Conservation (phyloP, 2,329 filamentous ascomycete genomes). For the Mariannaea sp. region DNA sequence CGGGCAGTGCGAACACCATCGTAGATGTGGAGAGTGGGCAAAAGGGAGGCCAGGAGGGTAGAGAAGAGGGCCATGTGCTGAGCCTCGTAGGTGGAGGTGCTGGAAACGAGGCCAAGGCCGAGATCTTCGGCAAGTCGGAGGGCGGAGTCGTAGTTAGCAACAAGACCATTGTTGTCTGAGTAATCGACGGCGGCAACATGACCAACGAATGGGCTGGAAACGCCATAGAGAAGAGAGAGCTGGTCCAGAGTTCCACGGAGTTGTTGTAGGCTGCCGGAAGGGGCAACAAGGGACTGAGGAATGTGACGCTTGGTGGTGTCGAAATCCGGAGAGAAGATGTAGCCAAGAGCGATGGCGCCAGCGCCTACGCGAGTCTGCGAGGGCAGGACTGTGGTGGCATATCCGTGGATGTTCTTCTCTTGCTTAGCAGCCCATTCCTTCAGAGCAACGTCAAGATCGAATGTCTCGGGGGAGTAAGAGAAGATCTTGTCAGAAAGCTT, state of each 20-base stretch:
- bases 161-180: constrained; percentile 68
- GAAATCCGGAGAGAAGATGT: constrained; percentile 97
- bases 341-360: constrained; percentile 88
- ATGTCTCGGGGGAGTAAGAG: constrained; percentile 92
- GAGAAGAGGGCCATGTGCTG: constrained; percentile 96
- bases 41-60: constrained; percentile 75
- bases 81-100: constrained; percentile 83
- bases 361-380: constrained; percentile 90
- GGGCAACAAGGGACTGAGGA: constrained; percentile 87
- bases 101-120: constrained; percentile 83
- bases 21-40: constrained; percentile 87
- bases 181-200: constrained; percentile 94
- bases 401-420: constrained; percentile 81
- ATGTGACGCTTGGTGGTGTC: constrained; percentile 89
- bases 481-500: constrained; percentile 96
- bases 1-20: constrained; percentile 83
- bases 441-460: constrained; percentile 84
- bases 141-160: constrained; percentile 84
- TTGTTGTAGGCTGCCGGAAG: constrained; percentile 79
- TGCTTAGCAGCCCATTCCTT: constrained; percentile 73
- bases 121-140: constrained; percentile 86
- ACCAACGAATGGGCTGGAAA: constrained; percentile 90
- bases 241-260: constrained; percentile 88
- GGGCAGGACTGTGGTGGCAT: constrained; percentile 75
- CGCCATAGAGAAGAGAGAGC: constrained; percentile 85